phyloP scores from a whole-genome alignment of 2,329 filamentous ascomycete genomes.

The Clarireedia monteithiana region DNA sequence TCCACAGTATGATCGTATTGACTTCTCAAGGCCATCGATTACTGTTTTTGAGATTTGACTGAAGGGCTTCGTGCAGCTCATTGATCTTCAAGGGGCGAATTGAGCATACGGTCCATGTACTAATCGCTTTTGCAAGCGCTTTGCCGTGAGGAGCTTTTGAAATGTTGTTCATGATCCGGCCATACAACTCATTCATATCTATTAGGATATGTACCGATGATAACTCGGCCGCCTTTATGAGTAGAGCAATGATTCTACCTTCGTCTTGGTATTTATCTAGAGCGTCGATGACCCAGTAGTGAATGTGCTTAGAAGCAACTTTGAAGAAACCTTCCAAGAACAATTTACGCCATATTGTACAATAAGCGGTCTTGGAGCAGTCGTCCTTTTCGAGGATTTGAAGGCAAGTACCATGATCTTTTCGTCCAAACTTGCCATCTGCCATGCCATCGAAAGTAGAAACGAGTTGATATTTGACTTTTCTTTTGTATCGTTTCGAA shows the following conservation, averaged over 20 bases:
- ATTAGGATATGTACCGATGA: constrained; percentile 26
- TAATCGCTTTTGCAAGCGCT: constrained; percentile 24
- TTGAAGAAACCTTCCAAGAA: constrained; percentile 29
- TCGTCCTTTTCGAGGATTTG: constrained; percentile 19
- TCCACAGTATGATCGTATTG: constrained; percentile 26
- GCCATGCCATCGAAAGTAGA: constrained; percentile 27
- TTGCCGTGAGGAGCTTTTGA: constrained; percentile 14
- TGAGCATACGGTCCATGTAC: constrained; percentile 24
- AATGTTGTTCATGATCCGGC: constrained; percentile 8
- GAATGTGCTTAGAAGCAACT: constrained; percentile 13
- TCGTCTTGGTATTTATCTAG: constrained; percentile 29
- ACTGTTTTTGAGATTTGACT: constrained; percentile 24
- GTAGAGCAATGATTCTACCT: background rate
- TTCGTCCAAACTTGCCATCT: constrained; percentile 28
- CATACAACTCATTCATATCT: constrained; percentile 25
- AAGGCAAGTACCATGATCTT: background rate
- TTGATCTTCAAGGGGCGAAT: too few species aligned
- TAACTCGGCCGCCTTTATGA: constrained; percentile 12
- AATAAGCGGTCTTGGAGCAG: constrained; percentile 22
- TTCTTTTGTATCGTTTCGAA: constrained; percentile 16
- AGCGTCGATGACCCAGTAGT: constrained; percentile 32
- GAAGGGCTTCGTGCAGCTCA: constrained; percentile 25
- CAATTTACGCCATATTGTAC: constrained; percentile 29
- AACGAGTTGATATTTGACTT: constrained; percentile 13
- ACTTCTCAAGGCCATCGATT: constrained; percentile 18